These are phyloP conservation scores for Salvia sclarea DNA, from an alignment of 305 asterid species.

Conservation along the genomic window DNA sequence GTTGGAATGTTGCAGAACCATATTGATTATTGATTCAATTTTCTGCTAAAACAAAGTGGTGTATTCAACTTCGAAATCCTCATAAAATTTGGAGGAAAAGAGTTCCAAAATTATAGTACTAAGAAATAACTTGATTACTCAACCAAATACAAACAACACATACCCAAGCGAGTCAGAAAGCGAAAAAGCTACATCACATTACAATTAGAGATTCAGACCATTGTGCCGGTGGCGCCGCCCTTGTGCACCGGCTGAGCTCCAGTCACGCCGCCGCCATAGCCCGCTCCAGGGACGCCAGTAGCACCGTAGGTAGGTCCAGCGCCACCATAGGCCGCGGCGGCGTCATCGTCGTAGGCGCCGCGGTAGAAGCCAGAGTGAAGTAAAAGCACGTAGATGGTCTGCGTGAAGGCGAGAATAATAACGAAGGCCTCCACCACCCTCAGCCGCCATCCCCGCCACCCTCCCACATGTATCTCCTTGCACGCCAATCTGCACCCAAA, in stretches of 20 bases:
- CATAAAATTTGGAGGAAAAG: no score
- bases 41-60: no score
- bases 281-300: conserved; percentile 6
- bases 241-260: conserved; percentile 40
- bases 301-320: no score
- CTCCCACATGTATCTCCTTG: conserved; percentile 62
- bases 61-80: no score
- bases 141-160: no score
- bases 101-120: no score
- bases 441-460: conserved; percentile 76
- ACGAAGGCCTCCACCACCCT: conserved; percentile 59
- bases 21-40: no score
- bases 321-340: no score
- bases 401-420: conserved; percentile 54
- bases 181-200: neutral
- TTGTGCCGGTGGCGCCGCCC: conserved; percentile 40
- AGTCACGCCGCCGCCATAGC: conserved; percentile 34
- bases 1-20: no score
- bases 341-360: conserved; percentile 46
- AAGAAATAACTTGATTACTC: no score
- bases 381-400: conserved; percentile 53
- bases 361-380: conserved; percentile 61
- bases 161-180: neutral
- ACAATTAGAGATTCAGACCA: neutral
- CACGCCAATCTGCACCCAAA: conserved; percentile 54